These are phyloP conservation scores for Castanopsis chinensis DNA, from an alignment of 306 rosid species.

Conservation along the genomic window DNA sequence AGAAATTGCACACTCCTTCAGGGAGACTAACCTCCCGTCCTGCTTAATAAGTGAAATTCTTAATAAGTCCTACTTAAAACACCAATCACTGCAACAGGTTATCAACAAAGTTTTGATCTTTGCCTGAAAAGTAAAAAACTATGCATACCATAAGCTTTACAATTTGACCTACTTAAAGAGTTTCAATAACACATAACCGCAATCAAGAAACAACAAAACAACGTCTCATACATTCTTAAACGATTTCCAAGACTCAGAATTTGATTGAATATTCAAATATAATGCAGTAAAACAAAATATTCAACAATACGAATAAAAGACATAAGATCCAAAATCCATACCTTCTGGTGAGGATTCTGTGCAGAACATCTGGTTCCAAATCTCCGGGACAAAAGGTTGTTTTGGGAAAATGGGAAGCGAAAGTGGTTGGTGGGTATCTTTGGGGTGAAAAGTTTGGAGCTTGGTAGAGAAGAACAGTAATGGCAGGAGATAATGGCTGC, in stretches of 20 bases:
- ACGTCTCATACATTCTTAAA: no score
- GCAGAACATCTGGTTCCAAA: slow-evolving; percentile 54
- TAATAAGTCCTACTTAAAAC: neutral
- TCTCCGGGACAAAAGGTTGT: slow-evolving; percentile 23
- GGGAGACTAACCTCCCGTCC: slow-evolving; percentile 53
- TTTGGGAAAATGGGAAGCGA: slow-evolving; percentile 36
- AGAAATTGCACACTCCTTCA: slow-evolving; percentile 76
- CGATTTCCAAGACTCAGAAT: neutral
- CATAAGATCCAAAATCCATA: slow-evolving; percentile 16
- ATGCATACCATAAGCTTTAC: neutral
- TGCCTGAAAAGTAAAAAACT: neutral
- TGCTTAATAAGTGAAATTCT: slow-evolving; percentile 35
- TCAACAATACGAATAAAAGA: neutral
- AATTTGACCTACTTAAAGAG: neutral
- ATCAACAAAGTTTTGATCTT: neutral
- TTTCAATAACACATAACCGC: neutral
- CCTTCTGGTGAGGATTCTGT: slow-evolving; percentile 47
- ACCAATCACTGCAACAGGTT: neutral
- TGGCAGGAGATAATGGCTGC: slow-evolving; percentile 63
- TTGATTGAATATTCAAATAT: neutral
- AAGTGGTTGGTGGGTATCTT: slow-evolving; percentile 32
- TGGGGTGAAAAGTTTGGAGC: slow-evolving; percentile 38
- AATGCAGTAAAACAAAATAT: neutral
- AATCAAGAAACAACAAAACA: no score
- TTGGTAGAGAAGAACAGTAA: slow-evolving; percentile 36